Conservation (phyloP, 495 filamentous ascomycete genomes). For the Penicillium manginii region DNA sequence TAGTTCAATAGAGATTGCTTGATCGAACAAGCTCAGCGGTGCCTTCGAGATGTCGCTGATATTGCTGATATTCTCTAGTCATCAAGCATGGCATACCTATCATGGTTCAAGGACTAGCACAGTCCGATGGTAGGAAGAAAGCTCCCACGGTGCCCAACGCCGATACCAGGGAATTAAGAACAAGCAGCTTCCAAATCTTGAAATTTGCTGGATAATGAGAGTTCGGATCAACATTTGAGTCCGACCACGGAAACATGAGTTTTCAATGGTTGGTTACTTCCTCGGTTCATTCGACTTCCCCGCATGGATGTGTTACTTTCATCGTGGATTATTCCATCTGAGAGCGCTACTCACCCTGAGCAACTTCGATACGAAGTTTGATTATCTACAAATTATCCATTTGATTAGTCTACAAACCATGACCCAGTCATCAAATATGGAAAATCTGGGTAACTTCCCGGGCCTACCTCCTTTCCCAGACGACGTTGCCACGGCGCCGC, state of each 20-base stretch:
- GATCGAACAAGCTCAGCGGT: neutral
- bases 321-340: neutral
- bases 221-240: neutral
- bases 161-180: neutral
- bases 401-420: neutral
- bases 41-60: neutral
- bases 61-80: neutral
- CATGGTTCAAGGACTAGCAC: too few relatives aligned
- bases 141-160: neutral
- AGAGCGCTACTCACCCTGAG: too few relatives aligned
- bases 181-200: too few relatives aligned
- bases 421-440: neutral
- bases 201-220: neutral
- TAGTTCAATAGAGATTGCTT: neutral
- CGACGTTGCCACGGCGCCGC: constrained; percentile 56
- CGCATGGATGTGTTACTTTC: constrained; percentile 15
- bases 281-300: constrained; percentile 23
- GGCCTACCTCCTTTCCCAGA: constrained; percentile 56
- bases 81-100: neutral
- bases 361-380: too few relatives aligned
- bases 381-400: too few relatives aligned
- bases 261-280: constrained; percentile 2
- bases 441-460: constrained; percentile 24
- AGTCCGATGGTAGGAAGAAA: neutral
- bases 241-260: constrained; percentile 1